Evolutionary conservation across 2,329 filamentous ascomycete species (phyloP), one percentile per base, ranked within the genome.

Genomic region (Aspergillus ruber): DNA sequence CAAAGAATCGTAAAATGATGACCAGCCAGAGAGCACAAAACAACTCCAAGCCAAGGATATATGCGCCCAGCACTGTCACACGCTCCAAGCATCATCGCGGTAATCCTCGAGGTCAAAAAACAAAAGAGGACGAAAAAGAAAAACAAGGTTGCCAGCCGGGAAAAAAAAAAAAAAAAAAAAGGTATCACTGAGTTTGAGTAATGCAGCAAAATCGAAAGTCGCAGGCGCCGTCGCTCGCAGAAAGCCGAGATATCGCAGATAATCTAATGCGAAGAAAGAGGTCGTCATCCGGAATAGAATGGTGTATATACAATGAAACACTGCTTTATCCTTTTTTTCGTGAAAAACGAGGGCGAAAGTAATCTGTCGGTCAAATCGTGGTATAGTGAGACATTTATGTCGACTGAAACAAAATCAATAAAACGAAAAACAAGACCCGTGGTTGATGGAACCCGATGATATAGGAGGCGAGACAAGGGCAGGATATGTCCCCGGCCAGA

Each of bases 151-250:
- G 21, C 40, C 40, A 27, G 29, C 12, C 25, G 25, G 8, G 4
- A 18, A 18, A 40, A 13, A 40, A 40, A 40, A 62, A 61, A 62
- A 59, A 62, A 58, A 54, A 57, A 59, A 63, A 54, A 58, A 63
- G 62, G 61, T 66, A 67, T 67, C 63, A 59, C 62, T 54, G 52
- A 47, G 54, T 39, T 50, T 20, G 36, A 55, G 55, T 51, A 56
- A 66, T 66, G 65, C 60, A 65, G 61, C 56, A 44, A 48, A 62
- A 62, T 66, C 59, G 58, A 62, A 29, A 29, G 64, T 64, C 62
- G 62, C 63, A 68, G 60, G 65, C 67, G 65, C 65, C 65, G 65
- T 68, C 66, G 67, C 66, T 69, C 65, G 63, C 63, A 67, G 59
- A 56, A 64, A 67, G 60, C 58, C 60, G 55, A 56, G 62, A 65